Base-by-base conservation (phyloP, 139 green algal species). In the Ettlia oleoabundans region DNA sequence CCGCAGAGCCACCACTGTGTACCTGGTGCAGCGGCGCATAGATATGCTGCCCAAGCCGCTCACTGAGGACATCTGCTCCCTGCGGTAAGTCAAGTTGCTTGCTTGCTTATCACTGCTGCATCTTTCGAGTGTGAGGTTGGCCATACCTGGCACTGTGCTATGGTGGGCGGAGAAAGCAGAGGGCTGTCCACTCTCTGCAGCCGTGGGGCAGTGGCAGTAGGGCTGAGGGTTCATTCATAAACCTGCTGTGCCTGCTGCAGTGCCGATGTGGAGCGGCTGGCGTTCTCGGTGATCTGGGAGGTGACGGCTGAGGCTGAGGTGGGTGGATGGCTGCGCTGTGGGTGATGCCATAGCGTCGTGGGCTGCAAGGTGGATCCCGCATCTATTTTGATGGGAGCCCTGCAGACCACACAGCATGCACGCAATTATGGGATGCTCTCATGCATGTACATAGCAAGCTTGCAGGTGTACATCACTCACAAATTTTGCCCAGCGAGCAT, bases 31-130 rank as follows among this genome's bases (percentile, higher is more conserved):
- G 74, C 88, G 92, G 13, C 88, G 94, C n/a, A 95, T 98, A 15
- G 93, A 97, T 87, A 98, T 98, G 95, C 89, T 98, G 61, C 95
- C 95, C 65, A 97, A 95, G 85, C 89, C 95, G 6, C 89, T 98
- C 30, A 97, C 92, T 0, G 96, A 98, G 85, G 93, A 99, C 81
- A 97, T 99, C 37, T 99, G 96, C 92, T 94, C 87, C 43, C 80
- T 93, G 72, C 72, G 64, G 65, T 77, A 28, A 33, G 64, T 26
- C 71, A 7, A 61, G 18, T 9, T n/a, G 13, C 47, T 15, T 58
- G 47, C 47, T 24, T 58, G n/a, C n/a, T 15, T 58, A 58, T 58
- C 13, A 58, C 13, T 58, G 47, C 47, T 58, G 47, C 15, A 15
- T 58, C 13, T 58, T 10, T 58, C 15, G 47, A 24, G 47, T 58